Evolutionary conservation across 768 basidiomycete genomes (phyloP).

Genomic region (Floccularia luteovirens): DNA sequence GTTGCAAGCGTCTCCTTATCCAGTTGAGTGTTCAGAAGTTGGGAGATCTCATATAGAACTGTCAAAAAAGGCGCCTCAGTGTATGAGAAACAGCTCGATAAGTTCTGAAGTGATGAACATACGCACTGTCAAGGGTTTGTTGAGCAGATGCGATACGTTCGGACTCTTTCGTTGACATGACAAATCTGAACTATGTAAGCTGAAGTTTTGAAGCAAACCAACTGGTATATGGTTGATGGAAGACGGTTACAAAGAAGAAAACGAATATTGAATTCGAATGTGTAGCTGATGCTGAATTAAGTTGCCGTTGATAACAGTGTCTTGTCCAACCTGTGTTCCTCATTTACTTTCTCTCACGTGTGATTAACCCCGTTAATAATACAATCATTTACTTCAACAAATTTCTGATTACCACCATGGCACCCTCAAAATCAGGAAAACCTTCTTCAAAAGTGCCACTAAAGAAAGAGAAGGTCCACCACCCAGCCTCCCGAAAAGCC

Average conservation of each 20-base stretch:
- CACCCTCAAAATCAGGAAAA: slow-evolving; percentile 31
- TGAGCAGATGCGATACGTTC: slow-evolving; percentile 59
- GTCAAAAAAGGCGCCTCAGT: not conserved
- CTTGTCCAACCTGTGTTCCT: no score
- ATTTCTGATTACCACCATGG: no score
- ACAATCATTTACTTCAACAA: no score
- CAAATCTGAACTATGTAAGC: not conserved
- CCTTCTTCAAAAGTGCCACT: slow-evolving; percentile 11
- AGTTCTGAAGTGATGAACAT: not conserved
- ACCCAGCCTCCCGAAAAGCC: slow-evolving; percentile 81
- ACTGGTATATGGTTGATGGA: no score
- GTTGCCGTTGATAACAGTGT: no score
- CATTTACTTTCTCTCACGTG: no score
- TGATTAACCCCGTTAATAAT: no score
- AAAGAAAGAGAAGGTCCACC: slow-evolving; percentile 76
- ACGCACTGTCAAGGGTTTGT: slow-evolving; percentile 65
- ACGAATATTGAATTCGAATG: no score
- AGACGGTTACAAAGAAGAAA: no score
- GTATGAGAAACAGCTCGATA: not conserved
- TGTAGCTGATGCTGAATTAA: no score
- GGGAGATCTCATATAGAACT: slow-evolving; percentile 87
- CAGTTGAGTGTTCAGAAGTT: slow-evolving; percentile 78
- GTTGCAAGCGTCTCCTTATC: slow-evolving; percentile 91
- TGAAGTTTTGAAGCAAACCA: not conserved
- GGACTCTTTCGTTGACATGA: slow-evolving; percentile 45